Base-by-base conservation (phyloP, 108 stramenopile genomes). In the Asterionellopsis glacialis region DNA sequence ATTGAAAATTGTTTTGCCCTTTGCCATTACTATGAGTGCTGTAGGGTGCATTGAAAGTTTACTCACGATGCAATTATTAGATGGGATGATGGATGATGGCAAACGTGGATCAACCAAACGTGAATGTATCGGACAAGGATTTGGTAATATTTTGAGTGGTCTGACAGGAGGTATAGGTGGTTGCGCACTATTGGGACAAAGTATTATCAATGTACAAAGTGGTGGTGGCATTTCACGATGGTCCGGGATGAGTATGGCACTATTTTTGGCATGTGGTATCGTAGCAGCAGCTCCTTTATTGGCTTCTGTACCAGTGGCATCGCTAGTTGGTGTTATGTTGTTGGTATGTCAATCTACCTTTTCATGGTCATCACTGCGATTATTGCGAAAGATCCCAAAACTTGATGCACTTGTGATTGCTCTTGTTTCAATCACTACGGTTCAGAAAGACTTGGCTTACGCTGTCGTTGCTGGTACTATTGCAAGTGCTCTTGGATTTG, bases 111-210 rank as follows among this genome's bases (percentile, higher is more conserved):
- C 78, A 39, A 84, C 86, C 21, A 75, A 55, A 41, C 57, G 72
- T 44, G 88, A 93, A 72, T 75, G 76, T 19, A 55, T 83, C 47
- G 87, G 81, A 9, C 87, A 88, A 51, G 88, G 91, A 9, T 54
- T 75, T 40, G 91, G 84, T 16, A 89, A 93, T 45, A 44, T 93
- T 24, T 57, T 76, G 42, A 49, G 64, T 11, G 91, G 88, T 13
- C 53, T 93, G 10, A 78, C 77, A 0, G 84, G 86, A 33, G 88
- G 91, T 9, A 87, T 90, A 57, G 91, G 86, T 13, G 88, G 88
- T n/a, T 88, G 88, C 47, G 91, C 84, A 11, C 70, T 88, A 5
- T 67, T 93, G n/a, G 91, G 91, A 13, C 88, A 93, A 58, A 77
- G 77, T 44, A 67, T 93, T 12, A 89, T 93, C 47, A 90, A 86